A percentile compares a stretch with the other conserved stretches of the same genome.
Evolutionary conservation across 352 stramenopile species (phyloP).

Genomic region (Phytophthora pisi): DNA sequence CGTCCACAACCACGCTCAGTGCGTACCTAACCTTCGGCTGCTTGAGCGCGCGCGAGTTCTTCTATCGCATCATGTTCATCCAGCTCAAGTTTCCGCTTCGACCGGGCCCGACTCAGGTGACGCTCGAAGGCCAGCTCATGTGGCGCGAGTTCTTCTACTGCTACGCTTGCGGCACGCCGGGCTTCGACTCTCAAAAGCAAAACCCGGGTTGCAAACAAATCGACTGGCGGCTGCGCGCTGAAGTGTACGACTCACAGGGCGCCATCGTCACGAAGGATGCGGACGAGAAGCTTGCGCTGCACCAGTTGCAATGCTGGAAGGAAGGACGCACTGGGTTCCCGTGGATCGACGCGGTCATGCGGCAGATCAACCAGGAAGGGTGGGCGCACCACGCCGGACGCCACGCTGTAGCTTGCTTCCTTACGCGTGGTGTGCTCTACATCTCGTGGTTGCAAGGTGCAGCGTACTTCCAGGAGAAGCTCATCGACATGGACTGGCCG

Average conservation of each 20-base stretch:
- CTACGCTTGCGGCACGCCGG: conserved; percentile 57
- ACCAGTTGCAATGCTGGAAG: conserved; percentile 88
- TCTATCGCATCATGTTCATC: conserved; percentile 84
- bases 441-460: conserved; percentile 93
- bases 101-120: conserved; percentile 81
- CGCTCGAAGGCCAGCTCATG: conserved; percentile 93
- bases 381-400: conserved; percentile 86
- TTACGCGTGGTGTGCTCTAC: conserved; percentile 96
- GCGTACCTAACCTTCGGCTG: conserved; percentile 93
- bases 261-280: conserved; percentile 18
- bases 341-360: conserved; percentile 97
- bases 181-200: conserved; percentile 89
- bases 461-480: conserved; percentile 89
- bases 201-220: conserved; percentile 91
- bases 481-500: conserved; percentile 96
- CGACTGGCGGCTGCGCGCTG: conserved; percentile 55
- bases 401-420: conserved; percentile 96
- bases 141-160: conserved; percentile 97
- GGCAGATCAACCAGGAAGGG: conserved; percentile 88
- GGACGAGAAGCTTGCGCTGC: conserved; percentile 55
- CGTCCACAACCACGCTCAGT: conserved; percentile 94
- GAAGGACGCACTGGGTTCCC: conserved; percentile 95
- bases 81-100: conserved; percentile 90
- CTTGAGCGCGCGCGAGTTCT: conserved; percentile 81
- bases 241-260: conserved; percentile 23